Evolutionary conservation across 345 rosid genomes (phyloP), one percentile per base, ranked within the genome.

Genomic region (Theobroma cacao): DNA sequence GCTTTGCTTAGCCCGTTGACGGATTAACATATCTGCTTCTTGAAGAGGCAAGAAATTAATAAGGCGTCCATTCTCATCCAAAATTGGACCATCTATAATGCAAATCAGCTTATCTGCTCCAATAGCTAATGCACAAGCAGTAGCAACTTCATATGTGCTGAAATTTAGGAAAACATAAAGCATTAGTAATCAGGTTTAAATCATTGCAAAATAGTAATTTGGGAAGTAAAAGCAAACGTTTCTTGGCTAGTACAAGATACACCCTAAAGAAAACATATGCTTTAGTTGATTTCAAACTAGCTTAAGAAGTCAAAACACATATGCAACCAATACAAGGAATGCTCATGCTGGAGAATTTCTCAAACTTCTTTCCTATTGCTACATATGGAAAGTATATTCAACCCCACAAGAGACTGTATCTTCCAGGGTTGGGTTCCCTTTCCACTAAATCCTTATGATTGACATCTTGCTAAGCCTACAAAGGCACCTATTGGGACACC

Each of bases 131-230:
- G 99, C 99, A 88, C 99, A 95, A 40, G 99, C 98, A 28, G 99
- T 95, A 65, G 99, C 99, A 48, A 95, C 99, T 89, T 95, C 99
- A 77, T 92, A 95, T 62, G 97, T 93, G 91, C 98, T 95, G 92
- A 84, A 76, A 83, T 33, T 17, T 48, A 52, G 61, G 53, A 75
- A 80, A 84, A 70, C 43, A 68, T 33, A 72, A 61, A 58, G 26
- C 68, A 84, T 58, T 60, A 78, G 34, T 11, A 22, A 62, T 36
- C 48, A 30, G 62, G 24, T 14, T 40, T 36, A 76, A 40, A 56
- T 45, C 22, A 47, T 48, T 50, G 77, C 12, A 6, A 17, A 43
- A 52, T 62, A 8, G n/a, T 14, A 26, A 69, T 14, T 38, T 38
- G n/a, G 28, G 5, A 69, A 20, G 34, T 28, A 6, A 45, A 30